phyloP scores from a whole-genome alignment of 2,329 filamentous ascomycete genomes.

The Colletotrichum agaves region DNA sequence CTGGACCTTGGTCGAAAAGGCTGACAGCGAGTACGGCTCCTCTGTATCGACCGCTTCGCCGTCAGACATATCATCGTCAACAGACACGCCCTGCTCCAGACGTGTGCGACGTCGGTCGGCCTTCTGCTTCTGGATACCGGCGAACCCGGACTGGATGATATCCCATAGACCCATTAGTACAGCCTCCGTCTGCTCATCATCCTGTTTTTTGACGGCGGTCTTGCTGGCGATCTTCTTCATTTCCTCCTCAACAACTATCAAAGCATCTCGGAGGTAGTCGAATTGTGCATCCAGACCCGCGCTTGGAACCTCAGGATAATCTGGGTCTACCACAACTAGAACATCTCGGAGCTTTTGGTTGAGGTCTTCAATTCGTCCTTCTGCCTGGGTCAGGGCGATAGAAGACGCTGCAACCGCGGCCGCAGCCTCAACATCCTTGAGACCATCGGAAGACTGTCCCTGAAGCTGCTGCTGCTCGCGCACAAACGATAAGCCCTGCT shows the following conservation, averaged over 20 bases:
- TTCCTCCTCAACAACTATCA: slow-evolving; percentile 61
- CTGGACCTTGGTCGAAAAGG: slow-evolving; percentile 82
- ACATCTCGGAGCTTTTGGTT: slow-evolving; percentile 73
- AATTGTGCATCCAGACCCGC: slow-evolving; percentile 74
- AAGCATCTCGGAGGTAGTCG: slow-evolving; percentile 71
- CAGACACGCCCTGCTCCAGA: slow-evolving; percentile 65
- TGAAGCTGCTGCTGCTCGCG: slow-evolving; percentile 64
- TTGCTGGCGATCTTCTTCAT: slow-evolving; percentile 49
- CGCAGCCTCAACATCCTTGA: slow-evolving; percentile 41
- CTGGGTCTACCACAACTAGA: slow-evolving; percentile 59
- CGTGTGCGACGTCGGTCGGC: slow-evolving; percentile 63
- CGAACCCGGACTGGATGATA: slow-evolving; percentile 65
- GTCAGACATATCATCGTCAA: slow-evolving; percentile 70
- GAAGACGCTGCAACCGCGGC: slow-evolving; percentile 41
- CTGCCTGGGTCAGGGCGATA: slow-evolving; percentile 52
- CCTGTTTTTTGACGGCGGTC: slow-evolving; percentile 48
- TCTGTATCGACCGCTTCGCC: slow-evolving; percentile 68
- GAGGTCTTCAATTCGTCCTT: slow-evolving; percentile 68
- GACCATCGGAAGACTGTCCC: slow-evolving; percentile 43
- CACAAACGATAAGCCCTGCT: slow-evolving; percentile 71
- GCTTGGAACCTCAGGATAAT: slow-evolving; percentile 68
- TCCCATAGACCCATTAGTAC: slow-evolving; percentile 67
- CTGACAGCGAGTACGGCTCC: slow-evolving; percentile 76
- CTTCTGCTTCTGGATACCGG: slow-evolving; percentile 64
- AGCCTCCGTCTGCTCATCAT: slow-evolving; percentile 65